A percentile compares a stretch with the other conserved stretches of the same genome.
Conservation (phyloP, 2,329 filamentous ascomycete species). For the Sporothrix dimorphospora region DNA sequence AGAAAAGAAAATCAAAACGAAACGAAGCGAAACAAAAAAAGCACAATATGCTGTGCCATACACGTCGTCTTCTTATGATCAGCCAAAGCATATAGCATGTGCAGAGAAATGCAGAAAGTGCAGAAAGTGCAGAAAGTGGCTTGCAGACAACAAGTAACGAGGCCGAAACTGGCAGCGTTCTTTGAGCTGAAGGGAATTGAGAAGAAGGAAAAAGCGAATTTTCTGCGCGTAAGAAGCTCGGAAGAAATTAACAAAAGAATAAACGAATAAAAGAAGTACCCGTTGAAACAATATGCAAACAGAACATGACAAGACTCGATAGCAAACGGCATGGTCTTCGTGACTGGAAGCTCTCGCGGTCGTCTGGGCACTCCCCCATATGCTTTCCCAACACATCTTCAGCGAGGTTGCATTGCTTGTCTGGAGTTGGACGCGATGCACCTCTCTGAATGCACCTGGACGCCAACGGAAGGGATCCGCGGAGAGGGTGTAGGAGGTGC, state of each 20-base stretch:
- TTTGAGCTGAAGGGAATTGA: too few relatives aligned
- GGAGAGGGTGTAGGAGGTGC: not conserved
- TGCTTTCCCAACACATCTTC: too few relatives aligned
- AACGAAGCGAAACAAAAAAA: not conserved
- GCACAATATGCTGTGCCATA: not conserved
- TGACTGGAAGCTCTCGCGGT: too few relatives aligned
- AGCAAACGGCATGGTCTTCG: too few relatives aligned
- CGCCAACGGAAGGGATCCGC: conserved; percentile 10
- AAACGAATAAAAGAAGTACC: too few relatives aligned
- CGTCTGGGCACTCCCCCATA: too few relatives aligned
- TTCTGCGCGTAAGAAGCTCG: too few relatives aligned
- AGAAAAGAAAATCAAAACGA: not conserved
- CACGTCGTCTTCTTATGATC: not conserved
- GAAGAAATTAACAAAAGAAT: too few relatives aligned
- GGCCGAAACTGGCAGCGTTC: too few relatives aligned
- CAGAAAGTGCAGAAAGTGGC: not conserved
- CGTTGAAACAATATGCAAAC: too few relatives aligned
- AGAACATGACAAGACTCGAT: too few relatives aligned
- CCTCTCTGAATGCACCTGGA: not conserved
- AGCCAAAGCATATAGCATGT: not conserved
- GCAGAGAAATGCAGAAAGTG: not conserved
- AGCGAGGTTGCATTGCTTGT: not conserved
- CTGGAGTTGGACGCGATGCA: not conserved
- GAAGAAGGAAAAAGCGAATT: too few relatives aligned
- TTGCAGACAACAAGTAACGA: not conserved